Conservation (phyloP, 2,329 filamentous ascomycete species). For the Claviceps capensis region DNA sequence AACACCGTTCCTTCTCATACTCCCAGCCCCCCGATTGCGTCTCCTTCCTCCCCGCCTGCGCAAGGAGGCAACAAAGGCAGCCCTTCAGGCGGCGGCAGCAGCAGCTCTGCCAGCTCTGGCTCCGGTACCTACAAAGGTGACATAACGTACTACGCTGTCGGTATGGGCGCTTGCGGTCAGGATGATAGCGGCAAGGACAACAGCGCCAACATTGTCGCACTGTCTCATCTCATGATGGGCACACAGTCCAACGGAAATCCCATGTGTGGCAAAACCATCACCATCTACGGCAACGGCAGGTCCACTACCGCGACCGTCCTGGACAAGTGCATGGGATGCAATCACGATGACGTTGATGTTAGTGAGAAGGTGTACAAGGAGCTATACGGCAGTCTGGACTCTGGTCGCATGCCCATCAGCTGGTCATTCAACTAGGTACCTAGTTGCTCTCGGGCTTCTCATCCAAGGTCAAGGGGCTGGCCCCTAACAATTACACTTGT, state of each 20-base stretch:
- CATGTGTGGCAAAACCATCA: slow-evolving; percentile 56
- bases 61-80: background rate
- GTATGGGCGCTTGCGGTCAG: slow-evolving; percentile 53
- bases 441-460: background rate
- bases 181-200: slow-evolving; percentile 43
- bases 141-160: slow-evolving; percentile 61
- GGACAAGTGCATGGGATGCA: slow-evolving; percentile 68
- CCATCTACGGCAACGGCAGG: slow-evolving; percentile 46
- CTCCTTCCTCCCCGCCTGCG: slow-evolving; percentile 8
- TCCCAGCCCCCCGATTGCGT: slow-evolving; percentile 5
- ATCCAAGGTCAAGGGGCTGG: background rate
- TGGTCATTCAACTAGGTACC: slow-evolving; percentile 33
- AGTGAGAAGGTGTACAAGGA: slow-evolving; percentile 40
- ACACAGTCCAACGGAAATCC: slow-evolving; percentile 50
- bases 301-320: slow-evolving; percentile 43
- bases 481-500: slow-evolving; percentile 1
- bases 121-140: slow-evolving; percentile 38
- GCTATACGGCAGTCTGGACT: slow-evolving; percentile 32
- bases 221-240: slow-evolving; percentile 53
- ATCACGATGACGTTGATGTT: slow-evolving; percentile 41
- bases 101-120: slow-evolving; percentile 9
- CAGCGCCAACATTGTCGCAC: slow-evolving; percentile 51
- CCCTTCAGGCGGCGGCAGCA: background rate
- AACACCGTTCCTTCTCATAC: slow-evolving; percentile 6
- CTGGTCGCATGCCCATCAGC: slow-evolving; percentile 26